Base-by-base conservation (phyloP, 2,329 filamentous ascomycete genomes). In the Scortechinia acanthostroma region DNA sequence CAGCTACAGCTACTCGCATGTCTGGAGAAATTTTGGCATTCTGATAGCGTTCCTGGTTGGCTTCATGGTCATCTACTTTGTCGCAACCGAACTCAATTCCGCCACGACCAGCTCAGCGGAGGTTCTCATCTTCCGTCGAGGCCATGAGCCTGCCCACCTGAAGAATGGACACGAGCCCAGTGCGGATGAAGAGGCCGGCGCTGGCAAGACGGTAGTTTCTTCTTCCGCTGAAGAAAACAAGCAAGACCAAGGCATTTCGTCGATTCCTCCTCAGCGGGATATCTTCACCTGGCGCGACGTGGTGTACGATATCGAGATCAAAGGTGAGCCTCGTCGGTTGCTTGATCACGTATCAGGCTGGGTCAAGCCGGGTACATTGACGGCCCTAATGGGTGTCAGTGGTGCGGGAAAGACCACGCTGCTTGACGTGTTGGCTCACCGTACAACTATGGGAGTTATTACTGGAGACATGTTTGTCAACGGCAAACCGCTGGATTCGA, bases 321-420 rank as follows among this genome's bases (percentile, higher is more conserved):
- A 74, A 54, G 69, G 67, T 17, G 70, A 68, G 25, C 59, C 63
- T 1, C 63, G 73, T n/a, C 58, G 71, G 46, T 57, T 81, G 3
- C 58, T 81, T 4, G 72, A 80, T 45, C 57, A 76, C 46, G 71
- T 80, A 3, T 66, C 64, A 20, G 76, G 35, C 6, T 40, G 35
- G 35, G 35, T 40, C 20, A 40, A 40, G 20, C 23, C 25, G 4
- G 21, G n/a, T 33, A 19, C 28, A 17, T n/a, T 22, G 10, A 40
- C 35, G 6, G 20, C 22, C n/a, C 46, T 70, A 23, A 70, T 69
- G 65, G 67, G 73, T 33, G 68, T 71, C 6, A 71, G 66, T 4
- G 71, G 74, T n/a, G 74, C 74, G 4, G 74, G 74, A 15, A 78
- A 78, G 52, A 78, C 74, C 0, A 77, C 74, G 0, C 55, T 78